These are phyloP conservation scores for Coniosporium apollinis DNA, from an alignment of 495 filamentous ascomycete species.

Conservation along the genomic window DNA sequence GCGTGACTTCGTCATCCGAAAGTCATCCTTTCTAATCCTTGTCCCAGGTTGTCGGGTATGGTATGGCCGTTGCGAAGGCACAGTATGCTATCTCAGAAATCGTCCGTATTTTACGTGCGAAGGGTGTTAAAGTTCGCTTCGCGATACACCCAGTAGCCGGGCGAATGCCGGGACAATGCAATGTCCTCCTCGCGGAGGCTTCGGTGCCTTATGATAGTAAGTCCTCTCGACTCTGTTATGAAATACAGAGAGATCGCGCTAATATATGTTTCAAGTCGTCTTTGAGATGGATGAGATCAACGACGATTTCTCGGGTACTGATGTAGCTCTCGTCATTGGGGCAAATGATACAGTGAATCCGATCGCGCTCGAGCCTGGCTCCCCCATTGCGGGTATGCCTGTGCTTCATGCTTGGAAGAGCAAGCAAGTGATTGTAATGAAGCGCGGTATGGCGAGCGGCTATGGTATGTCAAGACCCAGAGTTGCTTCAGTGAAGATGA, in stretches of 20 bases:
- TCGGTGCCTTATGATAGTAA: slow-evolving; percentile 63
- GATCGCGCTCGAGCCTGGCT: slow-evolving; percentile 61
- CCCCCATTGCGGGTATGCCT: slow-evolving; percentile 70
- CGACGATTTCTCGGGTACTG: slow-evolving; percentile 66
- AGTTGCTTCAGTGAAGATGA: slow-evolving; percentile 1
- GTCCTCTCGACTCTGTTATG: slow-evolving; percentile 2
- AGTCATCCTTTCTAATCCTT: too few species aligned
- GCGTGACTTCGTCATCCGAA: slow-evolving; percentile 1
- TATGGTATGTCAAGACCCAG: slow-evolving; percentile 38
- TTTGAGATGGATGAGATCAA: slow-evolving; percentile 87
- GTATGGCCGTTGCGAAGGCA: slow-evolving; percentile 77
- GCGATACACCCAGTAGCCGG: slow-evolving; percentile 74
- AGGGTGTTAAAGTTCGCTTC: slow-evolving; percentile 63
- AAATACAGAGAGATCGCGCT: neutral
- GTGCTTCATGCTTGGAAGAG: slow-evolving; percentile 80
- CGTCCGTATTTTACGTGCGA: slow-evolving; percentile 45
- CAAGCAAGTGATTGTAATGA: slow-evolving; percentile 79
- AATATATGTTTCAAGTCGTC: slow-evolving; percentile 32
- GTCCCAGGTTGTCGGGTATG: slow-evolving; percentile 50
- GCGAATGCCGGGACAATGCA: slow-evolving; percentile 76
- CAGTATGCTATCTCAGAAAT: slow-evolving; percentile 75
- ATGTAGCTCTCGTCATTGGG: slow-evolving; percentile 71
- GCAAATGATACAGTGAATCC: slow-evolving; percentile 80
- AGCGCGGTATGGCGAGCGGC: slow-evolving; percentile 63
- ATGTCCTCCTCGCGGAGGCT: slow-evolving; percentile 67